Evolutionary conservation across 164 flowering plant genomes (phyloP), one percentile per base, ranked within the genome.

Genomic region (Houttuynia cordata): DNA sequence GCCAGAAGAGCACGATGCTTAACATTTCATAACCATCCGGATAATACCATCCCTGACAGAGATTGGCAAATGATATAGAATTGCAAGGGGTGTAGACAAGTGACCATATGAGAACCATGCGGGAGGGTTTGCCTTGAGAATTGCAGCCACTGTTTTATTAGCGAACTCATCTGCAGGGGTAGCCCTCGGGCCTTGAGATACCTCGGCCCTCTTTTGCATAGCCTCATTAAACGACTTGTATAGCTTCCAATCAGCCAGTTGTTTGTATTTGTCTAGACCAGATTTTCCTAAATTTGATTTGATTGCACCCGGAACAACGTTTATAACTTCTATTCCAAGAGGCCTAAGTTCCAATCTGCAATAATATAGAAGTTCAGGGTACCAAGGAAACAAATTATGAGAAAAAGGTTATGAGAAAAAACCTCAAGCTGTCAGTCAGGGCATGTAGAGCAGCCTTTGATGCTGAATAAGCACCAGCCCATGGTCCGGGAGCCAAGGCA

Each of bases 381-480:
- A 30, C 4, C 6, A 30, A 30, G 37, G 37, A 30, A 30, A 30
- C 37, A 30, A 6, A 30, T 30, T 30, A 6, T 6, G 37, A 45
- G 8, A 12, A 45, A 17, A 7, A 45, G 49, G 49, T 12, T 7
- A 12, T 5, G 22, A 18, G 22, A 10, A 18, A 52, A 52, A 56
- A 92, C 97, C 98, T 87, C 66, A 93, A 67, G 59, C 80, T 71
- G 64, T 90, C 94, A 39, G 85, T 76, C 0, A 93, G 58, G n/a
- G 96, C 70, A 74, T 93, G 97, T 54, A 87, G 62, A 66, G 94
- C 96, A 71, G 92, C 87, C 82, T 93, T 93, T 5, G 98, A 75
- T 41, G 95, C 84, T 61, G 81, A 68, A 65, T 90, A 93, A 68
- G 70, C 77, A 63, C 99, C 99, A 25, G 85, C 79, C 98, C 98